Evolutionary conservation across 371 early-diverging fungal species (phyloP).

Genomic region (Fennellomyces sp.): DNA sequence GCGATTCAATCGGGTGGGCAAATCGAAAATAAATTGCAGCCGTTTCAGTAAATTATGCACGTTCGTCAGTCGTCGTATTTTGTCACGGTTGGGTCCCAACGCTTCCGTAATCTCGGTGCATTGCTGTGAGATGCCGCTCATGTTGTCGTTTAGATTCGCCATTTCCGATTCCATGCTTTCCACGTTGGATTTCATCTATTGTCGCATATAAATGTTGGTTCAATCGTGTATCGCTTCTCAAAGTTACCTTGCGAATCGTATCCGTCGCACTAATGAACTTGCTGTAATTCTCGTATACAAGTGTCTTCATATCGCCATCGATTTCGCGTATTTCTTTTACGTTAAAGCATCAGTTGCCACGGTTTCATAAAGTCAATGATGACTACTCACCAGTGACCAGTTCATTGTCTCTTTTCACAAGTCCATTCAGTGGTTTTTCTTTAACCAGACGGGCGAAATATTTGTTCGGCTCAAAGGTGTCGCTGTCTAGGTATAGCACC

Average conservation of each 20-base stretch:
- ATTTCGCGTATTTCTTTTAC: conserved; percentile 85
- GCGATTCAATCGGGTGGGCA: conserved; percentile 73
- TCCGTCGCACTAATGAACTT: conserved; percentile 95
- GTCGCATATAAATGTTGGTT: background rate
- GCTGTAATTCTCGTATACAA: conserved; percentile 96
- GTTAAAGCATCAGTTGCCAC: too few species aligned
- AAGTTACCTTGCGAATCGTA: conserved; percentile 71
- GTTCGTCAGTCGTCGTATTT: conserved; percentile 75
- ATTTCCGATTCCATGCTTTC: conserved; percentile 83
- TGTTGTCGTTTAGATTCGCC: conserved; percentile 69
- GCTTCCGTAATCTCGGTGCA: conserved; percentile 57
- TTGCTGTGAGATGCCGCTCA: conserved; percentile 65
- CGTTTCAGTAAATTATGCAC: conserved; percentile 77
- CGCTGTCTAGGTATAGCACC: conserved; percentile 47
- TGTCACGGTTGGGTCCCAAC: conserved; percentile 67
- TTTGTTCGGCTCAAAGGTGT: conserved; percentile 74
- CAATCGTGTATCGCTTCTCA: background rate
- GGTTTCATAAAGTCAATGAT: too few species aligned
- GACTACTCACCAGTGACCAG: conserved; percentile 69
- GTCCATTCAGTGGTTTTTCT: conserved; percentile 66
- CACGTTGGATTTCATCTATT: conserved; percentile 76
- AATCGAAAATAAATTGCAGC: conserved; percentile 85
- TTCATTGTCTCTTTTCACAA: conserved; percentile 75
- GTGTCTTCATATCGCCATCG: conserved; percentile 95
- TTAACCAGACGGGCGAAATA: conserved; percentile 73